These are phyloP conservation scores for Suhomyces ambrosiae DNA, from an alignment of 1,139 yeast species.

Conservation along the genomic window DNA sequence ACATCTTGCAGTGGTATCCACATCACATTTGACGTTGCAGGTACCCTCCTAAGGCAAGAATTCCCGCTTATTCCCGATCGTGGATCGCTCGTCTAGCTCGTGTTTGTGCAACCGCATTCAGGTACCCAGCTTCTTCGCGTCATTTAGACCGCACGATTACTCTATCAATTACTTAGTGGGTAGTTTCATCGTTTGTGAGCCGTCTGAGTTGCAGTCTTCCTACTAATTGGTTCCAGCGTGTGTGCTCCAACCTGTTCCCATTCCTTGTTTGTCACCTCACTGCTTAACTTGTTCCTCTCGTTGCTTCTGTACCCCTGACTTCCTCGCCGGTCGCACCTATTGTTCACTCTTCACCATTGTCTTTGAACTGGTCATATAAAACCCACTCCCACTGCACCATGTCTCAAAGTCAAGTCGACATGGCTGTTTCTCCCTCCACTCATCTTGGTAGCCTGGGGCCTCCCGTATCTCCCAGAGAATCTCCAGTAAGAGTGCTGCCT, in stretches of 20 bases:
- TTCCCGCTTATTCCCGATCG: neutral
- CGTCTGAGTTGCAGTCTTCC: too few relatives aligned
- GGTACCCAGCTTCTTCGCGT: constrained; percentile 2
- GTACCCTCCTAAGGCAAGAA: neutral
- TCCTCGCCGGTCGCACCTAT: constrained; percentile 3
- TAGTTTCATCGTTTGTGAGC: too few relatives aligned
- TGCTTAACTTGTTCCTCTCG: neutral
- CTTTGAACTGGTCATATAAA: neutral
- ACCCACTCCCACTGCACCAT: constrained; percentile 9
- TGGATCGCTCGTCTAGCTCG: constrained; percentile 4
- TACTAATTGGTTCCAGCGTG: neutral
- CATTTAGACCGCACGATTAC: too few relatives aligned
- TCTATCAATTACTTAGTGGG: neutral
- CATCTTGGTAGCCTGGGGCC: constrained; percentile 6
- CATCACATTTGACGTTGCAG: too few relatives aligned
- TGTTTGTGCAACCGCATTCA: constrained; percentile 1
- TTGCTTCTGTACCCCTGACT: constrained; percentile 1
- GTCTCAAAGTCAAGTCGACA: constrained; percentile 24
- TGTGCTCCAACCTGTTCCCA: neutral
- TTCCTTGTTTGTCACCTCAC: neutral
- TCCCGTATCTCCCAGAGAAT: constrained; percentile 6
- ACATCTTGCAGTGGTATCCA: too few relatives aligned
- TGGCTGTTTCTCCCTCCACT: constrained; percentile 15
- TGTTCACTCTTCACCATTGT: neutral
- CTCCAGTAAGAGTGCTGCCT: constrained; percentile 8